Evolutionary conservation across 1,284 basidiomycete genomes (phyloP).

Genomic region (Trametes polyzona): DNA sequence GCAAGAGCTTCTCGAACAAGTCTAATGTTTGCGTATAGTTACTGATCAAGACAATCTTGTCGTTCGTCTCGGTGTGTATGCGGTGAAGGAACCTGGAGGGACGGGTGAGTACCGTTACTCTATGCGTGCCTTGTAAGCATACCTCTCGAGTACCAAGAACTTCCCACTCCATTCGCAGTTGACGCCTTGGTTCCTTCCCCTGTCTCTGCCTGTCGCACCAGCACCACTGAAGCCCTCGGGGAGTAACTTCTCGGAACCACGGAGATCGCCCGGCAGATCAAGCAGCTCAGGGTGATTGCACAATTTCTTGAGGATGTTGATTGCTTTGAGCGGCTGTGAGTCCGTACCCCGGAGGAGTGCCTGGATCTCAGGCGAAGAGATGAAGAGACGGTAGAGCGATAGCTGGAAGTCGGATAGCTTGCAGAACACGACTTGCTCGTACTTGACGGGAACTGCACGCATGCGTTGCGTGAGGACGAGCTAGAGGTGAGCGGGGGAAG

Average conservation of each 20-base stretch:
- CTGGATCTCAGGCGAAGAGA: slow-evolving; percentile 93
- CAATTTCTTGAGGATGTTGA: slow-evolving; percentile 95
- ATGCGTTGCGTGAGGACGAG: slow-evolving; percentile 15
- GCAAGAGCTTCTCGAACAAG: slow-evolving; percentile 87
- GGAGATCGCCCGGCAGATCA: slow-evolving; percentile 85
- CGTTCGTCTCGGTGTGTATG: slow-evolving; percentile 80
- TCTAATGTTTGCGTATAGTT: slow-evolving; percentile 99
- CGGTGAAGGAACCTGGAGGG: slow-evolving; percentile 79
- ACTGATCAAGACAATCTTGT: slow-evolving; percentile 99
- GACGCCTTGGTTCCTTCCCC: slow-evolving; percentile 57
- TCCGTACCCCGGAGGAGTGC: slow-evolving; percentile 88
- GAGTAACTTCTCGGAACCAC: slow-evolving; percentile 83
- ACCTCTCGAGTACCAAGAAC: slow-evolving; percentile 94
- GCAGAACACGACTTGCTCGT: slow-evolving; percentile 99
- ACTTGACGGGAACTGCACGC: slow-evolving; percentile 91
- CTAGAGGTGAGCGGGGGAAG: not conserved
- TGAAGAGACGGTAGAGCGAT: slow-evolving; percentile 90
- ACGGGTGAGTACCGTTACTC: not conserved
- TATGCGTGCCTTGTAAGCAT: slow-evolving; percentile 15
- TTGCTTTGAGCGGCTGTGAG: slow-evolving; percentile 97
- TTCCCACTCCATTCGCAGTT: slow-evolving; percentile 88
- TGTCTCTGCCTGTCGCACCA: slow-evolving; percentile 41
- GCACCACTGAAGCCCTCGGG: slow-evolving; percentile 82
- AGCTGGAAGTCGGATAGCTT: slow-evolving; percentile 88
- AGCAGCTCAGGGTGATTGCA: slow-evolving; percentile 98